Conservation (phyloP, 164 flowering plant species). For the Euptelea pleiosperma region DNA sequence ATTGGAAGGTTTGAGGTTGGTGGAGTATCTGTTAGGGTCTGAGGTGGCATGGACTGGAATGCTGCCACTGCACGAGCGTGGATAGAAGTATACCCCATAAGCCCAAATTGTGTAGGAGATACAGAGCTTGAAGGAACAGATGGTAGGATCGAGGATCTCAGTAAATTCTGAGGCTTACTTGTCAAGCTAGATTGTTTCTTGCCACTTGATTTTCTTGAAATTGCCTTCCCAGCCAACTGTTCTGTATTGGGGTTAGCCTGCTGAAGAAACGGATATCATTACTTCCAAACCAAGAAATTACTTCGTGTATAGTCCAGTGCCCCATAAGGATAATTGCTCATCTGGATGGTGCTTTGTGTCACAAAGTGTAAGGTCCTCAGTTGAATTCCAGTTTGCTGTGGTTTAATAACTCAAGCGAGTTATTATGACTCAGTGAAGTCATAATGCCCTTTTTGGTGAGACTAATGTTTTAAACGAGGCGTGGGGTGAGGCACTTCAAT, state of each 20-base stretch:
- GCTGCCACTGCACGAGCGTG: conserved; percentile 26
- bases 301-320: no score
- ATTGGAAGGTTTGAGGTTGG: conserved; percentile 16
- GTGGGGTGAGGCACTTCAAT: no score
- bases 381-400: no score
- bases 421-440: no score
- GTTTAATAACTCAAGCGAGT: no score
- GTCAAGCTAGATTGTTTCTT: conserved; percentile 26
- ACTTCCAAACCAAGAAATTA: neutral
- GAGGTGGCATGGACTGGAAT: conserved; percentile 27
- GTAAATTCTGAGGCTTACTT: conserved; percentile 19
- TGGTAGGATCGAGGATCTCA: conserved; percentile 17
- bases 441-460: no score
- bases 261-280: conserved; percentile 6
- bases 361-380: no score
- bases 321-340: no score
- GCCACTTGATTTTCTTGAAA: conserved; percentile 31
- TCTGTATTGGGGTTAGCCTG: conserved; percentile 27
- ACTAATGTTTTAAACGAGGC: no score
- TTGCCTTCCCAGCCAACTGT: conserved; percentile 20
- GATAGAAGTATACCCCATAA: conserved; percentile 31
- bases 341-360: no score
- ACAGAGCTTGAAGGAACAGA: conserved; percentile 20
- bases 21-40: conserved; percentile 14
- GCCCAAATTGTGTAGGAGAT: conserved; percentile 35